Conservation (phyloP, 176 grass and related monocot genomes). For the Phoenix roebelenii region DNA sequence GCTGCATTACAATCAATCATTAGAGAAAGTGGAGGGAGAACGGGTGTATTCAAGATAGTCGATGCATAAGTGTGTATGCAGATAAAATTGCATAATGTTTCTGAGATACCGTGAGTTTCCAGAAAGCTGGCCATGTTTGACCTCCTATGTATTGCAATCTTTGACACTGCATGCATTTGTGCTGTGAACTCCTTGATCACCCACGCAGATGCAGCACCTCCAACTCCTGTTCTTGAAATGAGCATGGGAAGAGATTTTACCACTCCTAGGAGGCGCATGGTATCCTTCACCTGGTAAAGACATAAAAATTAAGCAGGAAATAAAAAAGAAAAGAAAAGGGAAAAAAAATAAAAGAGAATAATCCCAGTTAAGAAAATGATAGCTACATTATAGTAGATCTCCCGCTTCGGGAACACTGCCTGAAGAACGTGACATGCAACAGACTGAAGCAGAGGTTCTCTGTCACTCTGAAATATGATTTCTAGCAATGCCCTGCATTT, state of each 20-base stretch:
- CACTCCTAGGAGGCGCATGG: slow-evolving; percentile 69
- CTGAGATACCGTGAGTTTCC: slow-evolving; percentile 54
- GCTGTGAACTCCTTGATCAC: slow-evolving; percentile 91
- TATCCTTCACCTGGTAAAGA: slow-evolving; percentile 73
- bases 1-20: too few relatives aligned
- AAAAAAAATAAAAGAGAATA: slow-evolving; percentile 5
- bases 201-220: slow-evolving; percentile 82
- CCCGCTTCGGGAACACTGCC: slow-evolving; percentile 82
- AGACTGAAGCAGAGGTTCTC: slow-evolving; percentile 69
- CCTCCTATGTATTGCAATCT: slow-evolving; percentile 71
- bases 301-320: slow-evolving; percentile 4
- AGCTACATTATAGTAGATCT: slow-evolving; percentile 86
- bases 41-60: too few relatives aligned
- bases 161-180: slow-evolving; percentile 82
- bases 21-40: too few relatives aligned
- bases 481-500: slow-evolving; percentile 71
- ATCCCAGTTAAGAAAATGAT: neutral
- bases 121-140: slow-evolving; percentile 78
- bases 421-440: slow-evolving; percentile 73
- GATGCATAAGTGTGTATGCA: too few relatives aligned
- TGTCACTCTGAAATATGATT: slow-evolving; percentile 91
- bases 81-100: too few relatives aligned
- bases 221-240: slow-evolving; percentile 82
- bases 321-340: neutral
- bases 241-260: slow-evolving; percentile 75